Evolutionary conservation across 805 yeast species (phyloP).

Genomic region (Wickerhamomyces alni): DNA sequence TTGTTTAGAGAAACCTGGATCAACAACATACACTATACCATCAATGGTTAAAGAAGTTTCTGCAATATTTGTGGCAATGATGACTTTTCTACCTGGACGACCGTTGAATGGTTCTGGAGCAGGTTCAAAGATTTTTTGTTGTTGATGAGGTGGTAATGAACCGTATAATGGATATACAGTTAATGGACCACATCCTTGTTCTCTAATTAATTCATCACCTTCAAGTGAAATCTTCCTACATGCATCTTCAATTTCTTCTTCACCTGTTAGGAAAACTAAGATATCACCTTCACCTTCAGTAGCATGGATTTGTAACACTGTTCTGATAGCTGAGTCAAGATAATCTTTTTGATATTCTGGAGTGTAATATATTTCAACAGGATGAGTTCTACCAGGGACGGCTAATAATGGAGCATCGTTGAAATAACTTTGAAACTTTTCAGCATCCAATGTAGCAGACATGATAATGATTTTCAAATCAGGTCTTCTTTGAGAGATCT

Average conservation of each 20-base stretch:
- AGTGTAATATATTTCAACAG: constrained; percentile 94
- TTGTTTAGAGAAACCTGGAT: constrained; percentile 95
- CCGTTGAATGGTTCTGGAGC: constrained; percentile 77
- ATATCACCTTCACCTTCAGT: constrained; percentile 94
- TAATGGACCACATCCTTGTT: constrained; percentile 85
- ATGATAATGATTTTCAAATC: constrained; percentile 89
- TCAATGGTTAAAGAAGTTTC: constrained; percentile 97
- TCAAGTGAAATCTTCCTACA: constrained; percentile 84
- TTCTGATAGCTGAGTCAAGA: constrained; percentile 89
- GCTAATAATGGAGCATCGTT: constrained; percentile 89
- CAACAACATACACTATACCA: constrained; percentile 95
- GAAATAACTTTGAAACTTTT: constrained; percentile 88
- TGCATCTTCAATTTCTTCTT: constrained; percentile 97
- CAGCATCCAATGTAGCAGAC: constrained; percentile 98
- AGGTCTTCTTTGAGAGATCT: constrained; percentile 70
- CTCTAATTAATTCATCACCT: constrained; percentile 83
- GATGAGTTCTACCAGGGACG: constrained; percentile 97
- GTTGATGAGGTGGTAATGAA: constrained; percentile 93
- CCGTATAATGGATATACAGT: constrained; percentile 92
- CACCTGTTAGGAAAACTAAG: constrained; percentile 85
- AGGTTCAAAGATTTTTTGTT: constrained; percentile 86
- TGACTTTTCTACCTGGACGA: constrained; percentile 91
- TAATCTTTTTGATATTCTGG: constrained; percentile 96
- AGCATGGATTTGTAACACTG: constrained; percentile 94
- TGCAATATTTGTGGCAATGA: constrained; percentile 91